Conservation (phyloP, 345 rosid species). For the Salix udensis region DNA sequence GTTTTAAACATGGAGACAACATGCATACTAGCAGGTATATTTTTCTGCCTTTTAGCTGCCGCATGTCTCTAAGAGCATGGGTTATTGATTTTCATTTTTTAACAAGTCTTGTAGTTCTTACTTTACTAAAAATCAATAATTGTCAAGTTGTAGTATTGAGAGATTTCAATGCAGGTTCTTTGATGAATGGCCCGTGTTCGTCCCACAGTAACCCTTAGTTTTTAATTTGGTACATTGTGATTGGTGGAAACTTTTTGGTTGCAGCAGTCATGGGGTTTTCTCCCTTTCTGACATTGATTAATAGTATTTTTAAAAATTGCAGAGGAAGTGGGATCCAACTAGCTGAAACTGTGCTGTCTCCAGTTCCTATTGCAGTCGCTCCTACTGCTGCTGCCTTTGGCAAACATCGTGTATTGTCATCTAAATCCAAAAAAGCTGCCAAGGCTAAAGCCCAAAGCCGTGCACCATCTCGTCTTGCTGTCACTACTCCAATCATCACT, state of each 20-base stretch:
- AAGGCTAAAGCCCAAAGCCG: slow-evolving; percentile 20
- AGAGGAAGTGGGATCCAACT: slow-evolving; percentile 44
- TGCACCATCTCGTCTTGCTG: slow-evolving; percentile 28
- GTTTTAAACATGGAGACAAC: slow-evolving; percentile 43
- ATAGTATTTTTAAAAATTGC: slow-evolving; percentile 18
- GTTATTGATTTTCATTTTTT: background rate
- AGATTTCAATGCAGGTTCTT: background rate
- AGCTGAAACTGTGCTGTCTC: slow-evolving; percentile 42
- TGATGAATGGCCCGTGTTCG: slow-evolving; percentile 3
- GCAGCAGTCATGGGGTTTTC: background rate
- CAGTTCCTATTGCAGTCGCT: slow-evolving; percentile 7
- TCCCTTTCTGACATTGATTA: slow-evolving; percentile 1
- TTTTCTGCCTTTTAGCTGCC: background rate
- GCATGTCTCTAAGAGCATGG: slow-evolving; percentile 7
- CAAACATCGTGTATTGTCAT: slow-evolving; percentile 23
- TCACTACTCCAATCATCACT: slow-evolving; percentile 9
- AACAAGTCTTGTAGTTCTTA: background rate
- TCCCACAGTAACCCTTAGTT: background rate
- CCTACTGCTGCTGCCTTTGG: slow-evolving; percentile 16
- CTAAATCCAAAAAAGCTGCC: slow-evolving; percentile 21
- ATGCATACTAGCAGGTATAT: slow-evolving; percentile 44
- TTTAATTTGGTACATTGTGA: slow-evolving; percentile 1
- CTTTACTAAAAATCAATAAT: slow-evolving; percentile 3
- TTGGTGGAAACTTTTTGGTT: background rate
- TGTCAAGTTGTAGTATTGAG: background rate